Conservation (phyloP, 2,329 filamentous ascomycete species). For the Trichoderma atrobrunneum region DNA sequence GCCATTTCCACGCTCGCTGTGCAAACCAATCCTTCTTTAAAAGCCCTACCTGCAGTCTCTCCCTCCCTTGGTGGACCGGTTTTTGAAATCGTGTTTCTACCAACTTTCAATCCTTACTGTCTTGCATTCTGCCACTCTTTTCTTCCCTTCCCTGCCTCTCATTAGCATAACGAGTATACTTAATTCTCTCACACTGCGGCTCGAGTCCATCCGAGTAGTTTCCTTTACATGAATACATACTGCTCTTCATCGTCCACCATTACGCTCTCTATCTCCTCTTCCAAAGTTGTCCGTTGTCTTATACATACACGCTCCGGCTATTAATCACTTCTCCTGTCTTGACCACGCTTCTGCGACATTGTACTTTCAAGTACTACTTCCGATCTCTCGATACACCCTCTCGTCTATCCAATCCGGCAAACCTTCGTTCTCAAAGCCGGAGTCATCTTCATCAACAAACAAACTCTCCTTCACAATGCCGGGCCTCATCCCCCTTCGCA, state of each 20-base stretch:
- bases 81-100: constrained; percentile 6
- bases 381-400: neutral
- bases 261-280: neutral
- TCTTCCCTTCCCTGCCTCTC: constrained; percentile 9
- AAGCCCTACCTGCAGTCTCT: neutral
- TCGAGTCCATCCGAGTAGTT: neutral
- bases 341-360: neutral
- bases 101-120: constrained; percentile 1
- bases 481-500: constrained; percentile 34
- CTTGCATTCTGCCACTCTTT: constrained; percentile 12
- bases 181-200: neutral
- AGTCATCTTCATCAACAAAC: neutral
- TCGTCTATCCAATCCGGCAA: neutral
- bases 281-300: neutral
- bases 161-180: neutral
- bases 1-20: constrained; percentile 7
- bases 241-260: neutral
- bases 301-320: neutral
- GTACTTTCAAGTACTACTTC: neutral
- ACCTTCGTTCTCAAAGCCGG: neutral
- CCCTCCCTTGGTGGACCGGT: constrained; percentile 3
- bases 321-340: neutral
- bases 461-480: constrained; percentile 25
- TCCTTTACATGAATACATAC: neutral
- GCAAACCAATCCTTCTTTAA: constrained; percentile 6